These are phyloP conservation scores for Rosellinia necatrix DNA, from an alignment of 2,329 filamentous ascomycete species.

Conservation along the genomic window DNA sequence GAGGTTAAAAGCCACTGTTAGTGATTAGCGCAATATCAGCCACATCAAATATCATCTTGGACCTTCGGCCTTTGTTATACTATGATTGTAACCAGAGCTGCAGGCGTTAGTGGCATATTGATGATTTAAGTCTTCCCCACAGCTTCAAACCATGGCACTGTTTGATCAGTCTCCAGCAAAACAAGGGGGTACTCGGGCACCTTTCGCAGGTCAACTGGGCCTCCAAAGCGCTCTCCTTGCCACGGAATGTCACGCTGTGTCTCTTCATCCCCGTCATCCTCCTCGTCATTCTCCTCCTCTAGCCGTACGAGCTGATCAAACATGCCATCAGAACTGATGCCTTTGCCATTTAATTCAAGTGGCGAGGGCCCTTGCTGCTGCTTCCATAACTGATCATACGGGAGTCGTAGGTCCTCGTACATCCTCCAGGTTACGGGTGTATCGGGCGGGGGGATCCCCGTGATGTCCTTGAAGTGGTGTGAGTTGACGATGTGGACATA, in stretches of 20 bases:
- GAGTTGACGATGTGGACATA: slow-evolving; percentile 6
- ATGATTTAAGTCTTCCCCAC: neutral
- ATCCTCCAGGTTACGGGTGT: neutral
- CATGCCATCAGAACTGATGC: slow-evolving; percentile 5
- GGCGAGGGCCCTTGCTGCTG: neutral
- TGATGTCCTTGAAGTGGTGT: slow-evolving; percentile 1
- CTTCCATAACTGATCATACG: neutral
- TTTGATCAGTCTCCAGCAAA: slow-evolving; percentile 3
- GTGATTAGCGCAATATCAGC: too few relatives aligned
- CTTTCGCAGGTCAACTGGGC: neutral
- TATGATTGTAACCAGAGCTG: too few relatives aligned
- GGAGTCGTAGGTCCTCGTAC: neutral
- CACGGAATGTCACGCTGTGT: too few relatives aligned
- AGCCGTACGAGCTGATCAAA: slow-evolving; percentile 3
- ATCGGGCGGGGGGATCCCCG: neutral
- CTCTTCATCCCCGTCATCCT: too few relatives aligned
- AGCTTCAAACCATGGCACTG: slow-evolving; percentile 1
- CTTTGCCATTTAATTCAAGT: neutral
- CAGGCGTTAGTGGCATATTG: neutral
- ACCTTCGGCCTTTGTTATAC: too few relatives aligned
- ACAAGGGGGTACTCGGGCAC: neutral
- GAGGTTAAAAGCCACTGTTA: too few relatives aligned
- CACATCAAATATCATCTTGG: too few relatives aligned
- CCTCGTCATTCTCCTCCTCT: neutral
- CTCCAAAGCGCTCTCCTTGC: too few relatives aligned